Evolutionary conservation across 2,329 filamentous ascomycete species (phyloP).

Genomic region (Curvularia sp.): DNA sequence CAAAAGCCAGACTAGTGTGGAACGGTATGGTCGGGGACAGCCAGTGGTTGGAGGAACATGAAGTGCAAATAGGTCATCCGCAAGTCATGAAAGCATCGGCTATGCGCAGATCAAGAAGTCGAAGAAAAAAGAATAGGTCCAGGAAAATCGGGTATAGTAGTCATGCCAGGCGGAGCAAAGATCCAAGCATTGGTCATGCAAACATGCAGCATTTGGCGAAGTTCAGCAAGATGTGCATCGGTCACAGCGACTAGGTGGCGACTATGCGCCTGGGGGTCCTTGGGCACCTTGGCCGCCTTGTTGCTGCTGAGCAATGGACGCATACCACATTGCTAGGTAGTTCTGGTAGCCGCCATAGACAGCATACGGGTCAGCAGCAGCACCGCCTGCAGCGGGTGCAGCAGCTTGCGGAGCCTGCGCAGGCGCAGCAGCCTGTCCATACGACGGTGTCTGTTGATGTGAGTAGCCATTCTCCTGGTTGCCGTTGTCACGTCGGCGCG

Average conservation of each 20-base stretch:
- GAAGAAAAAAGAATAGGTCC: conserved; percentile 31
- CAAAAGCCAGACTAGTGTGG: conserved; percentile 12
- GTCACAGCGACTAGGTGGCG: conserved; percentile 42
- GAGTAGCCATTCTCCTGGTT: conserved; percentile 55
- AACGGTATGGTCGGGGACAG: conserved; percentile 12
- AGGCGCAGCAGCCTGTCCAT: conserved; percentile 46
- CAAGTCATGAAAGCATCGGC: conserved; percentile 25
- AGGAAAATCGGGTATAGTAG: conserved; percentile 18
- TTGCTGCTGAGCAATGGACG: conserved; percentile 67
- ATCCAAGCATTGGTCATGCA: conserved; percentile 47
- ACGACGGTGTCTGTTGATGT: conserved; percentile 53
- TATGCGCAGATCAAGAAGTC: conserved; percentile 33
- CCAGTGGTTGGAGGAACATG: conserved; percentile 16
- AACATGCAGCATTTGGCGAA: conserved; percentile 48
- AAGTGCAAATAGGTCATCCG: conserved; percentile 34
- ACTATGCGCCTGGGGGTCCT: conserved; percentile 48
- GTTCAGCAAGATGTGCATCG: conserved; percentile 49
- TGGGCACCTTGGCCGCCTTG: conserved; percentile 39
- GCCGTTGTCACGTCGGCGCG: conserved; percentile 51
- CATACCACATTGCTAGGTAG: conserved; percentile 82
- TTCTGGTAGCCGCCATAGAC: conserved; percentile 83
- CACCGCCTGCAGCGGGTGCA: conserved; percentile 59
- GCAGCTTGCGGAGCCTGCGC: conserved; percentile 38
- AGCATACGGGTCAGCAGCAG: conserved; percentile 66
- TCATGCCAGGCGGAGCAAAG: conserved; percentile 39